Conservation (phyloP, 2,329 filamentous ascomycete species). For the Exophiala sp. region DNA sequence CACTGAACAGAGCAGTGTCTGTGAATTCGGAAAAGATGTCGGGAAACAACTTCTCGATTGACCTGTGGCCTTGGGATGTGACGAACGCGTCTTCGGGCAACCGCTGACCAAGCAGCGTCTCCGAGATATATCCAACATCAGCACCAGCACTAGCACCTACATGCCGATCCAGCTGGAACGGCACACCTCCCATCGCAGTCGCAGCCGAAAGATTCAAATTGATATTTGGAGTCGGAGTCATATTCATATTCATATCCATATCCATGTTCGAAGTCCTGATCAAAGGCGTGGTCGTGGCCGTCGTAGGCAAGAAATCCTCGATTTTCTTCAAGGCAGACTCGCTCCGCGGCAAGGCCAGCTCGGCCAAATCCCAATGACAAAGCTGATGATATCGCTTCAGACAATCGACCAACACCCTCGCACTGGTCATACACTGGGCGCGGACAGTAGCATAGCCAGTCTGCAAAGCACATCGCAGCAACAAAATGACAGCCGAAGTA, state of each 20-base stretch:
- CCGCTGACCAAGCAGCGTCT: slow-evolving; percentile 13
- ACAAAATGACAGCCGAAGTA: slow-evolving; percentile 27
- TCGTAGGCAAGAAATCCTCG: slow-evolving; percentile 24
- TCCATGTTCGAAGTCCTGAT: not conserved
- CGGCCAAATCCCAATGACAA: slow-evolving; percentile 52
- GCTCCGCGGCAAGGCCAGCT: slow-evolving; percentile 49
- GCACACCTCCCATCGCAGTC: too few species aligned
- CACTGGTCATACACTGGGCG: slow-evolving; percentile 42
- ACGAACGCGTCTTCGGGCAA: slow-evolving; percentile 16
- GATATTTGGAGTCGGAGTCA: too few species aligned
- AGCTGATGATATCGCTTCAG: slow-evolving; percentile 45
- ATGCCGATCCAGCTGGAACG: too few species aligned
- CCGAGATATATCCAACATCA: slow-evolving; percentile 12
- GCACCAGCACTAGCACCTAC: too few species aligned
- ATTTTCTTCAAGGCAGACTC: slow-evolving; percentile 38
- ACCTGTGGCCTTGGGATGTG: slow-evolving; percentile 13
- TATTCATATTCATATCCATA: too few species aligned
- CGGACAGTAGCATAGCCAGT: slow-evolving; percentile 43
- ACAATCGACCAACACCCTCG: slow-evolving; percentile 45
- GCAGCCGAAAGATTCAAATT: too few species aligned
- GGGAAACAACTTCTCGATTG: slow-evolving; percentile 24
- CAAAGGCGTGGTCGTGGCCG: too few species aligned
- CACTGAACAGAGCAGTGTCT: slow-evolving; percentile 22
- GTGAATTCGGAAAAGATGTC: slow-evolving; percentile 26
- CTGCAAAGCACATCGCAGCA: slow-evolving; percentile 27